Conservation (phyloP, 2,329 filamentous ascomycete genomes). For the Alternaria sp. region DNA sequence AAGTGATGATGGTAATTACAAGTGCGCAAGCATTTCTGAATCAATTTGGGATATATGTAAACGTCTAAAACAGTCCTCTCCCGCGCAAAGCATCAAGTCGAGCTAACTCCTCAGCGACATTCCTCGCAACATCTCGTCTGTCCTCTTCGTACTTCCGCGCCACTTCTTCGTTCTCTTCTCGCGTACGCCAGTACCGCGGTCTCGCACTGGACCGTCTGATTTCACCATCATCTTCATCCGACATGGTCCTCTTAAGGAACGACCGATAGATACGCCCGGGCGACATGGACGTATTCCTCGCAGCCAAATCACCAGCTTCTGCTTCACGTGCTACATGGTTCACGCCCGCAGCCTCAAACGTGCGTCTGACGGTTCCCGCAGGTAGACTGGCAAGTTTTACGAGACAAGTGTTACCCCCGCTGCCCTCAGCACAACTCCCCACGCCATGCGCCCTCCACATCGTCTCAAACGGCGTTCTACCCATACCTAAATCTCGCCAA, state of each 20-base stretch:
- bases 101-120: slow-evolving; percentile 18
- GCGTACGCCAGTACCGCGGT: slow-evolving; percentile 22
- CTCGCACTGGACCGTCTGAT: slow-evolving; percentile 25
- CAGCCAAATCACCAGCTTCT: not conserved
- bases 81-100: slow-evolving; percentile 8
- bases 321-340: not conserved
- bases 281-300: not conserved
- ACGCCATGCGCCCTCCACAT: slow-evolving; percentile 43
- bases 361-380: slow-evolving; percentile 29
- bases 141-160: slow-evolving; percentile 20
- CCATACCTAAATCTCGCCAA: slow-evolving; percentile 42
- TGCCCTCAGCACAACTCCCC: not conserved
- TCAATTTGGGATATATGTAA: not conserved
- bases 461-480: slow-evolving; percentile 36
- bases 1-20: not conserved
- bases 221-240: not conserved
- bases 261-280: slow-evolving; percentile 17
- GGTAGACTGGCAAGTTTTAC: slow-evolving; percentile 15
- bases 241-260: slow-evolving; percentile 20
- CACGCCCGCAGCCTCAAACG: slow-evolving; percentile 28
- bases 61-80: not conserved
- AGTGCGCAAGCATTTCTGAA: not conserved
- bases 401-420: slow-evolving; percentile 11
- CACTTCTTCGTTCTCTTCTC: slow-evolving; percentile 25
- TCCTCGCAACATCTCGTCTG: slow-evolving; percentile 13